Evolutionary conservation across 306 rosid genomes (phyloP), one percentile per base, ranked within the genome.

Genomic region (Arachis hypogaea): DNA sequence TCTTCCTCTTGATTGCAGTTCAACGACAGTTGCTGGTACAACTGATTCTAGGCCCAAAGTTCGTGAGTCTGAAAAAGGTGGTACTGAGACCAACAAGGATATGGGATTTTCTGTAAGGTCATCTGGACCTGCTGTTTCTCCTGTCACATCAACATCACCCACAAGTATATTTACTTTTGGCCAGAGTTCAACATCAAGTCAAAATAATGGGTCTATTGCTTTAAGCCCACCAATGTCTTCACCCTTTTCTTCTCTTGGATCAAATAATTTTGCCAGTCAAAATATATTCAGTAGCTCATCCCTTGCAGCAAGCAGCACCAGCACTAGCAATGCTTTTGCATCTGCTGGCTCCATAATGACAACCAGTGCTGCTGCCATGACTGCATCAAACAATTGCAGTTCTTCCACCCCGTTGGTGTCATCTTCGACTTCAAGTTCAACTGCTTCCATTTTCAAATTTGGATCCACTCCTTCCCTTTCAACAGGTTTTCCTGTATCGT

Each of bases 151-250:
- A 46, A 36, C 90, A 38, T 49, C 86, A 43, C 74, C 85, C 54
- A 51, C 74, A 43, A 69, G 84, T 51, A 64, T 74, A 68, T 82
- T 77, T 63, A 52, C 80, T 54, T 72, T 84, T 62, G 74, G 81
- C 45, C 67, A 44, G 61, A 84, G 71, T 82, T 81, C 83, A 54
- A 83, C 66, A 81, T 81, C 83, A 54, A 75, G 65, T 76, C 80
- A 80, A 42, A 90, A 60, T 63, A 87, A 77, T 55, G 95, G 91
- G 33, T 73, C 86, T 71, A 42, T 69, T 78, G 72, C 85, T 80
- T 65, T 85, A 29, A 76, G 56, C 74, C 68, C 88, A 63, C 69
- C 78, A 63, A 69, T 76, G 61, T 63, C 88, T 66, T 46, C 78
- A 52, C 65, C 88, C 11, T 22, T 66, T 68, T 43, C 80, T 67